Base-by-base conservation (phyloP, 306 rosid genomes). In the Acacia acuminata region DNA sequence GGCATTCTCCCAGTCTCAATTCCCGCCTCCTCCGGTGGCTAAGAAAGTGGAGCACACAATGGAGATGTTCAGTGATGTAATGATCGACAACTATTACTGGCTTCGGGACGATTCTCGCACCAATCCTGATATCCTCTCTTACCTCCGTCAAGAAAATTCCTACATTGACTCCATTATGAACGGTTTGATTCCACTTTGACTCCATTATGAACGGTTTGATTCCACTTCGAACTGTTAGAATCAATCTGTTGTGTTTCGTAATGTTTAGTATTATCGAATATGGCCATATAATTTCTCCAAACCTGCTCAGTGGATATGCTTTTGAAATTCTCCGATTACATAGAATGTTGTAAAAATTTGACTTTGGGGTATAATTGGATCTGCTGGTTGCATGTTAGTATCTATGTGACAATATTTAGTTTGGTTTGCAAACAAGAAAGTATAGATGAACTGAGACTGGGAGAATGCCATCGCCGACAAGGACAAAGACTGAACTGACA, bases 61-160 rank as follows among this genome's bases (percentile, higher is more conserved):
- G 98, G 94, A 93, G 88, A 4, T 90, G 85, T 93, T 95, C 79
- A 89, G 93, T 27, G 97, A 95, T 50, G 92, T 84, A 7, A 90
- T 98, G 64, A 83, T 90, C 73, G 99, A 93, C 73, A 87, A 91
- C 80, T 93, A 93, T 88, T 93, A 91, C 36, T 93, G 99, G 98
- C 95, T 93, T 43, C 94, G 98, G 7, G 94, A 95, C 43, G 99
- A 95, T 82, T 86, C 97, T 40, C 96, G 99, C 77, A 81, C 89
- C 76, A 65, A 90, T 75, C 87, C 96, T 1, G 89, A 88, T 14
- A 86, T 93, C 16, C 91, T 93, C 71, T 86, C 91, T 25, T 84
- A 95, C 82, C 92, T 93, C 78, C 67, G 76, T 44, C 88, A 90
- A 66, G 98, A 93, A 78, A 95, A 95, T 83, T 86, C 76, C 16